Evolutionary conservation across 441 rosid species (phyloP).

Genomic region (Eutrema salsugineum): DNA sequence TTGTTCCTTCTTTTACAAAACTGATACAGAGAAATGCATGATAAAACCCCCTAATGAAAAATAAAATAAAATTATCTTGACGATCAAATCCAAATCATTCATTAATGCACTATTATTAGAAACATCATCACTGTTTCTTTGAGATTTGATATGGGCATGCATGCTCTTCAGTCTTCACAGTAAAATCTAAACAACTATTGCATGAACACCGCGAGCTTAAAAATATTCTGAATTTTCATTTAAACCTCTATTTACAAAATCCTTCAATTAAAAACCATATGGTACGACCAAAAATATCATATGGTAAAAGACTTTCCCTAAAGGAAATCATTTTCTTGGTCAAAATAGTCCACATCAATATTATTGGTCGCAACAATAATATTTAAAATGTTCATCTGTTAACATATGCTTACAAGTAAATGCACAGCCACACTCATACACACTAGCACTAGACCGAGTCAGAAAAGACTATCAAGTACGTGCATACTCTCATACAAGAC

Average conservation of each 20-base stretch:
- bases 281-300: too few species aligned
- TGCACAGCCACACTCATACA: neutral
- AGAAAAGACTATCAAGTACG: constrained; percentile 9
- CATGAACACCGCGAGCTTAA: too few species aligned
- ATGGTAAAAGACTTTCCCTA: neutral
- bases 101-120: neutral
- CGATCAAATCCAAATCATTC: neutral
- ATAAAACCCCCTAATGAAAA: neutral
- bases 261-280: too few species aligned
- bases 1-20: neutral
- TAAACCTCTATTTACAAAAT: too few species aligned
- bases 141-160: too few species aligned
- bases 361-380: neutral
- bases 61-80: neutral
- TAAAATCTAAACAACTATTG: too few species aligned
- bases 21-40: neutral
- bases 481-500: neutral
- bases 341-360: neutral
- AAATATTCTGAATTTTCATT: too few species aligned
- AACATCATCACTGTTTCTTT: neutral
- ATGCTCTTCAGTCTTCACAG: too few species aligned
- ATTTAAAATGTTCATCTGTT: too few species aligned
- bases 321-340: neutral
- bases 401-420: neutral
- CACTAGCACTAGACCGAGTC: neutral